These are phyloP conservation scores for Xylaria hypoxylon DNA, from an alignment of 2,329 filamentous ascomycete genomes.

Conservation along the genomic window DNA sequence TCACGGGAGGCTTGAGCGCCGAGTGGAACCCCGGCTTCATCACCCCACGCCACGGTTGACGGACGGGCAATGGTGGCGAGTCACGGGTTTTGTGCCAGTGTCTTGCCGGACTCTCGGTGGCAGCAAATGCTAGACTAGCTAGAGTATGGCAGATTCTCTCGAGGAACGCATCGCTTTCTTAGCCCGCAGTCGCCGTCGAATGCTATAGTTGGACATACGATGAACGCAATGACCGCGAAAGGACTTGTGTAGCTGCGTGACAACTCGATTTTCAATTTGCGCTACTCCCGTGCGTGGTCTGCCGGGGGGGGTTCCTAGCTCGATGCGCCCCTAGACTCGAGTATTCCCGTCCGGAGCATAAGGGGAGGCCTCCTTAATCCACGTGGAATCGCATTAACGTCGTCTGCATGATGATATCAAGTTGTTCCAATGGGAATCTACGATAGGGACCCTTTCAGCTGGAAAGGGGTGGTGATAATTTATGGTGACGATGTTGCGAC, in stretches of 20 bases:
- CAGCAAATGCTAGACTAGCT: background rate
- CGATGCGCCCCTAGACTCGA: background rate
- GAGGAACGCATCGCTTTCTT: conserved; percentile 1
- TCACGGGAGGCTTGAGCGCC: conserved; percentile 29
- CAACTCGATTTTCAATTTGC: background rate
- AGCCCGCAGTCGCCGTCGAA: background rate
- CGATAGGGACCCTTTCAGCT: conserved; percentile 38
- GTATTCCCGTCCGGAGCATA: background rate
- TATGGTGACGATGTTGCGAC: conserved; percentile 18
- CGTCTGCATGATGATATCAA: conserved; percentile 40
- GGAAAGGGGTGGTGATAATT: too few species aligned
- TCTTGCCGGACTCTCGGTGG: conserved; percentile 12
- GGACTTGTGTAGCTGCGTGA: conserved; percentile 1
- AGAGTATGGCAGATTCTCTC: conserved; percentile 12
- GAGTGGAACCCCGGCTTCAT: conserved; percentile 22
- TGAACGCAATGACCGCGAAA: conserved; percentile 1
- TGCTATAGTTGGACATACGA: background rate
- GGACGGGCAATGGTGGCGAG: conserved; percentile 6
- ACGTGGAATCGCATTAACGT: conserved; percentile 40
- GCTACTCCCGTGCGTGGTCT: conserved; percentile 14
- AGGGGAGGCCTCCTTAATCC: conserved; percentile 38
- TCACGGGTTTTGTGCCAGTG: background rate
- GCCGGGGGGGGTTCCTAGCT: background rate
- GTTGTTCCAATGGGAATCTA: conserved; percentile 39
- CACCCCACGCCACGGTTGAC: conserved; percentile 13